A percentile compares a stretch with the other conserved stretches of the same genome.
phyloP scores from a whole-genome alignment of 2,329 filamentous ascomycete species.

The Intubia oerlemansii region DNA sequence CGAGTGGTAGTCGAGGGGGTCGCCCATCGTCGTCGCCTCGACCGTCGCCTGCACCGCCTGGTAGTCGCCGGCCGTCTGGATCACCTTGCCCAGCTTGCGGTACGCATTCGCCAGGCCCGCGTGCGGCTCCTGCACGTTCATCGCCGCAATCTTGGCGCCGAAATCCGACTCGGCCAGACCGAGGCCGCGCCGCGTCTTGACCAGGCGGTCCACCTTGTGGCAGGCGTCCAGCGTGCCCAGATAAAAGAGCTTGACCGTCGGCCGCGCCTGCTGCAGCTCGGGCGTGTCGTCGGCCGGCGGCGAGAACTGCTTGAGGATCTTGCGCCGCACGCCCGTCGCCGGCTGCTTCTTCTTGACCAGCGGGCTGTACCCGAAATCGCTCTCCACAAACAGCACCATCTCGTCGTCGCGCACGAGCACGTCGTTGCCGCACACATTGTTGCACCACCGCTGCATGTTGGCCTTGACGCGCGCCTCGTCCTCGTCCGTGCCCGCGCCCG shows the following conservation, averaged over 20 bases:
- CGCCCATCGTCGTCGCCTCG: constrained; percentile 83
- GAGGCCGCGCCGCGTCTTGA: constrained; percentile 76
- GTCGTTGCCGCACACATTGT: constrained; percentile 79
- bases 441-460: constrained; percentile 84
- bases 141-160: constrained; percentile 67
- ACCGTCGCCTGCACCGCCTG: constrained; percentile 93
- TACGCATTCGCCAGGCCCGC: constrained; percentile 75
- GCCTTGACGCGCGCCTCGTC: constrained; percentile 80
- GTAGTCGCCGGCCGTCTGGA: constrained; percentile 85
- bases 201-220: constrained; percentile 86
- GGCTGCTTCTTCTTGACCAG: constrained; percentile 92
- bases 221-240: constrained; percentile 90
- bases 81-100: constrained; percentile 79
- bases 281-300: constrained; percentile 94
- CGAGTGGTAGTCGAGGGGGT: constrained; percentile 86
- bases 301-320: constrained; percentile 95
- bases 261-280: constrained; percentile 74
- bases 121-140: constrained; percentile 82
- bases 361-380: constrained; percentile 93
- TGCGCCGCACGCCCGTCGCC: constrained; percentile 81
- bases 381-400: constrained; percentile 96
- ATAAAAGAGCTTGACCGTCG: constrained; percentile 88
- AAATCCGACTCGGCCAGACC: constrained; percentile 86
- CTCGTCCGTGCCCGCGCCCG: constrained; percentile 87
- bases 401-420: constrained; percentile 89